These are phyloP conservation scores for Trichoderma koningii DNA, from an alignment of 2,329 filamentous ascomycete genomes.

Conservation along the genomic window DNA sequence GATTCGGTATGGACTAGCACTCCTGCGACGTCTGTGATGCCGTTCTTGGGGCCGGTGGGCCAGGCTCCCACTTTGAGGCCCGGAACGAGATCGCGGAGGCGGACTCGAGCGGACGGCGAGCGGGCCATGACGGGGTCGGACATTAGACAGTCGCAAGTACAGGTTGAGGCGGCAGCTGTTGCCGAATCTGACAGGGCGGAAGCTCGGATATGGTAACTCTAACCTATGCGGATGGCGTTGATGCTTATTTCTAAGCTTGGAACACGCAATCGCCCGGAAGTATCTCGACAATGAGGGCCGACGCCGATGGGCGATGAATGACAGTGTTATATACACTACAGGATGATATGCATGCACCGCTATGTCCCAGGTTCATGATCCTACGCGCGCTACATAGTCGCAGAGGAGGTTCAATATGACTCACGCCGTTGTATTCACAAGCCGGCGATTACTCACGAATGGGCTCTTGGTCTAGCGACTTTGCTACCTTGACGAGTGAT, in stretches of 20 bases:
- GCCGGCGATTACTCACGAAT: not conserved
- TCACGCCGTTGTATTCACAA: slow-evolving; percentile 5
- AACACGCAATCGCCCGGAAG: slow-evolving; percentile 1
- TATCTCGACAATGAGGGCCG: slow-evolving; percentile 2
- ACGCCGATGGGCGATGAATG: not conserved
- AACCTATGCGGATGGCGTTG: not conserved
- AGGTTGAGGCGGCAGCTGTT: no score
- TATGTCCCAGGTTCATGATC: not conserved
- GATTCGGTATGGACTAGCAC: slow-evolving; percentile 48
- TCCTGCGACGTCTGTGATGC: slow-evolving; percentile 49
- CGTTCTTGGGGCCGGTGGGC: slow-evolving; percentile 47
- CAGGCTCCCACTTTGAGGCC: slow-evolving; percentile 45
- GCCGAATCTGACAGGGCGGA: not conserved
- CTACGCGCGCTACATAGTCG: not conserved
- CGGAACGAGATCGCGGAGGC: slow-evolving; percentile 46
- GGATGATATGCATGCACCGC: not conserved
- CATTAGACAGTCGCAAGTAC: not conserved
- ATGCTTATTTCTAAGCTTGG: not conserved
- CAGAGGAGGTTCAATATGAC: not conserved
- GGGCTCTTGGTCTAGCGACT: not conserved
- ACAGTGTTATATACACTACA: not conserved
- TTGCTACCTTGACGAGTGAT: no score
- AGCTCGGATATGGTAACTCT: not conserved
- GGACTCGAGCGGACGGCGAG: slow-evolving; percentile 27
- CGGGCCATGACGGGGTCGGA: slow-evolving; percentile 2